Evolutionary conservation across 768 basidiomycete genomes (phyloP).

Genomic region (Brasilioporus rufonigricans): DNA sequence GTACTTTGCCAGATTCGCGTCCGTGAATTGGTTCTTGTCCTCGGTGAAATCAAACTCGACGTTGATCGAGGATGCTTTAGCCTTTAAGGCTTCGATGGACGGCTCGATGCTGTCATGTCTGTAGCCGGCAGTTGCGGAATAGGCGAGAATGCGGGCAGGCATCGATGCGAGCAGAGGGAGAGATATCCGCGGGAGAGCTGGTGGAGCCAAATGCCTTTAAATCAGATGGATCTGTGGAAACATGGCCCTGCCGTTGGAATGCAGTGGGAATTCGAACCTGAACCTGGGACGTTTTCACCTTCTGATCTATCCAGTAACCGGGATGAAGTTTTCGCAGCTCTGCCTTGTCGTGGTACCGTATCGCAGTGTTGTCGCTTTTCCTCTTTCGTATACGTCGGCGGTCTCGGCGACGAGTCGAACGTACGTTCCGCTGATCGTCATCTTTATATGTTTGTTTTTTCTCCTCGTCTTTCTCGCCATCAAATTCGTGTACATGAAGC

Average conservation of each 20-base stretch:
- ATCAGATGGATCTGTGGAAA: no score
- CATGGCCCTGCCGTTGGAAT: conserved; percentile 15
- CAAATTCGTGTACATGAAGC: conserved; percentile 29
- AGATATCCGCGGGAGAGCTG: no score
- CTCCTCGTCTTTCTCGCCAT: conserved; percentile 15
- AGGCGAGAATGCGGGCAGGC: conserved; percentile 50
- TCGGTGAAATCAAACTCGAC: conserved; percentile 65
- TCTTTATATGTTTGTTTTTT: conserved; percentile 16
- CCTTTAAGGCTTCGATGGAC: conserved; percentile 55
- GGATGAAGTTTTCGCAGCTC: conserved; percentile 6
- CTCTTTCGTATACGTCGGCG: conserved; percentile 3
- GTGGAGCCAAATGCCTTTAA: no score
- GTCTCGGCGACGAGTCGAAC: background rate
- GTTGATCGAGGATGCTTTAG: conserved; percentile 43
- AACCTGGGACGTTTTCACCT: background rate
- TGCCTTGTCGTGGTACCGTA: background rate
- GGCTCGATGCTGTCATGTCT: conserved; percentile 77
- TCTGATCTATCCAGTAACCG: background rate
- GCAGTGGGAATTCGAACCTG: conserved; percentile 12
- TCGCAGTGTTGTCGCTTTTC: conserved; percentile 13
- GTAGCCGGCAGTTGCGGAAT: conserved; percentile 59
- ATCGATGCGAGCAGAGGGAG: conserved; percentile 7
- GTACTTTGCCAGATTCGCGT: conserved; percentile 50
- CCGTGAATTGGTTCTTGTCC: conserved; percentile 54
- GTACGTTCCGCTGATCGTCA: conserved; percentile 11